Conservation (phyloP, 306 rosid species). For the Medicago truncatula region DNA sequence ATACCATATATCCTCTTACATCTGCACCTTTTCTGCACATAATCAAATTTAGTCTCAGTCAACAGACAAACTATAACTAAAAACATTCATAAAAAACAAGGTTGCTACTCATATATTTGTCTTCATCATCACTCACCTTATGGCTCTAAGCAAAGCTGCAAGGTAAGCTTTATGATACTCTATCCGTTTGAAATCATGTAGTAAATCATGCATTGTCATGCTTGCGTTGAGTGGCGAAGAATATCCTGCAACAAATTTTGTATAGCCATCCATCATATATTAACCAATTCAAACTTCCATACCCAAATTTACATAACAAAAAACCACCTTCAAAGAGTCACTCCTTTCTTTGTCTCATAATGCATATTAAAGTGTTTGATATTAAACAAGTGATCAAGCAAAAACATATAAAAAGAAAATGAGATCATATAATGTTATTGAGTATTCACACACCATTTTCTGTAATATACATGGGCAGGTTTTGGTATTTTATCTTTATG, state of each 20-base stretch:
- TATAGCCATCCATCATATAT: not conserved
- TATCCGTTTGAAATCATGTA: constrained; percentile 58
- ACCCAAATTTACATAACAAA: constrained; percentile 1
- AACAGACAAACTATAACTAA: constrained; percentile 10
- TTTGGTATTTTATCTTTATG: constrained; percentile 56
- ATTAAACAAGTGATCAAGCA: too few species aligned
- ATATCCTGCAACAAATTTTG: constrained; percentile 52
- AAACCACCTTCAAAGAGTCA: not conserved
- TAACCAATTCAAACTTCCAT: not conserved
- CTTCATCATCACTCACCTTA: constrained; percentile 50
- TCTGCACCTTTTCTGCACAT: constrained; percentile 67
- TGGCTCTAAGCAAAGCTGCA: constrained; percentile 56
- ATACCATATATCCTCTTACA: constrained; percentile 70
- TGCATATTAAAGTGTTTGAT: constrained; percentile 5
- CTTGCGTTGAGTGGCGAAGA: constrained; percentile 22
- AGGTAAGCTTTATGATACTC: constrained; percentile 64
- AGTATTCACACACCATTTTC: constrained; percentile 65
- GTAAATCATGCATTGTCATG: constrained; percentile 35
- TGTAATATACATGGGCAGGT: constrained; percentile 62
- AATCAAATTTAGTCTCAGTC: not conserved
- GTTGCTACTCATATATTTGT: not conserved
- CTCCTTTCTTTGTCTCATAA: constrained; percentile 11
- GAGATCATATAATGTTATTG: constrained; percentile 4
- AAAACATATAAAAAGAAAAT: not conserved
- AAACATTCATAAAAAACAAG: constrained; percentile 13